Conservation (phyloP, 495 filamentous ascomycete species). For the Hyaloscypha hepaticicola region DNA sequence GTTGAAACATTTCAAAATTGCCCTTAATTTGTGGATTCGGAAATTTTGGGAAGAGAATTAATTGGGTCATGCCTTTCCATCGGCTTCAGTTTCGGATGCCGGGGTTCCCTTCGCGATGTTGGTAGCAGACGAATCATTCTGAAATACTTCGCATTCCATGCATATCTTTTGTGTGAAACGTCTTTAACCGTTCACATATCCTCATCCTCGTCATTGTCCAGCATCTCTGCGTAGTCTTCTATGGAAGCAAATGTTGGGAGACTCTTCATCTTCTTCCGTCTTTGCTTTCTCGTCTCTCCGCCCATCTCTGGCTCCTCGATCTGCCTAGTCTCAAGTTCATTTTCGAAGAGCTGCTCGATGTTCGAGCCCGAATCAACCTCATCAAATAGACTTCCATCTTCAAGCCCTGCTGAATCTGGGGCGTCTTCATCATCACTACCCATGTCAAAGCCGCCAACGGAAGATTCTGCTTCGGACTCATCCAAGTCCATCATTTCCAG, state of each 20-base stretch:
- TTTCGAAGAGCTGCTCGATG: conserved; percentile 36
- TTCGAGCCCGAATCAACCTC: conserved; percentile 56
- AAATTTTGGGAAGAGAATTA: not conserved
- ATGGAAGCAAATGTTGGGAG: conserved; percentile 89
- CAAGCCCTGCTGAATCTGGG: conserved; percentile 43
- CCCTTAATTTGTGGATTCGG: not conserved
- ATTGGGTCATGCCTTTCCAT: conserved; percentile 5
- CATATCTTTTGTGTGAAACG: not conserved
- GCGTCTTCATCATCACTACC: conserved; percentile 50
- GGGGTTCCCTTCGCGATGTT: not conserved
- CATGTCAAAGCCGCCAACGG: conserved; percentile 48
- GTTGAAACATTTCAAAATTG: not conserved
- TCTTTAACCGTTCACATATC: conserved; percentile 13
- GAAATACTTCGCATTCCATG: not conserved
- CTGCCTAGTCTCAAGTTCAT: conserved; percentile 32
- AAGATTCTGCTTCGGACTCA: conserved; percentile 46
- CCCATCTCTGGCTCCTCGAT: conserved; percentile 35
- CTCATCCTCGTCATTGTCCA: conserved; percentile 66
- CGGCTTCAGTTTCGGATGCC: not conserved
- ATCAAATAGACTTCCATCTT: conserved; percentile 46
- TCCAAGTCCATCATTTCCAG: conserved; percentile 27
- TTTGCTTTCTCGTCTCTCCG: conserved; percentile 54
- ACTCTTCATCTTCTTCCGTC: conserved; percentile 79
- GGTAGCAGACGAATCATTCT: not conserved
- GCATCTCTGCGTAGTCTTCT: conserved; percentile 89